A percentile compares a stretch with the other conserved stretches of the same genome.
Evolutionary conservation across 2,329 filamentous ascomycete species (phyloP).

Genomic region (Trichoderma aggressivum): DNA sequence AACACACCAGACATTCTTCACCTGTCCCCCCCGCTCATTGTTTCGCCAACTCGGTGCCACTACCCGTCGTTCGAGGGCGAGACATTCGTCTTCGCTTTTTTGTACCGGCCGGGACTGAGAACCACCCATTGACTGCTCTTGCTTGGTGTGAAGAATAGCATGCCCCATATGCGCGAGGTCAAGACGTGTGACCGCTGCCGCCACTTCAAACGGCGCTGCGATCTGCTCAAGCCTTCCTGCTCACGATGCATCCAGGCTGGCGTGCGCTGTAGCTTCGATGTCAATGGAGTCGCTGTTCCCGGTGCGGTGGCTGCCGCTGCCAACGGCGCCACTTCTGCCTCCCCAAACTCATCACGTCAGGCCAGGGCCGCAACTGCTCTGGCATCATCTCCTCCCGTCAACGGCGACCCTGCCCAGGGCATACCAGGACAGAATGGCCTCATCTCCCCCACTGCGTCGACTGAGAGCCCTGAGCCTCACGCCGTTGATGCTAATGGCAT

Average conservation of each 20-base stretch:
- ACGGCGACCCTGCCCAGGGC: neutral
- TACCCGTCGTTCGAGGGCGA: neutral
- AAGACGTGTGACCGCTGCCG: constrained; percentile 38
- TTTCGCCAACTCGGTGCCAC: neutral
- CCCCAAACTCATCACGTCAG: constrained; percentile 1
- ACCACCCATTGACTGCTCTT: neutral
- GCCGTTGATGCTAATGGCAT: constrained; percentile 17
- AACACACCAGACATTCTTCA: neutral
- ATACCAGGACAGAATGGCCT: constrained; percentile 23
- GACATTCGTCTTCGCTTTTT: neutral
- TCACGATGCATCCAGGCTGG: constrained; percentile 34
- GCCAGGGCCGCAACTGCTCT: neutral
- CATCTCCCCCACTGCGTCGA: constrained; percentile 30
- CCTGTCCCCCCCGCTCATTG: neutral
- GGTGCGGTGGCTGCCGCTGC: constrained; percentile 17
- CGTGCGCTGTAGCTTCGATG: constrained; percentile 34
- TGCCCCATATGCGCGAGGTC: constrained; percentile 31
- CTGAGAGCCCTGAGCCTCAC: constrained; percentile 29
- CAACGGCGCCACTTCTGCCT: neutral
- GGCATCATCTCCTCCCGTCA: constrained; percentile 1
- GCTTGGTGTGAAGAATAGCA: constrained; percentile 4
- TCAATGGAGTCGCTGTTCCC: constrained; percentile 20
- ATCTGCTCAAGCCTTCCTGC: constrained; percentile 35
- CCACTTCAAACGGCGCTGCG: constrained; percentile 37
- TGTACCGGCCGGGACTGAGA: neutral